These are phyloP conservation scores for Yarrowia sp. DNA, from an alignment of 805 yeast species.

Conservation along the genomic window DNA sequence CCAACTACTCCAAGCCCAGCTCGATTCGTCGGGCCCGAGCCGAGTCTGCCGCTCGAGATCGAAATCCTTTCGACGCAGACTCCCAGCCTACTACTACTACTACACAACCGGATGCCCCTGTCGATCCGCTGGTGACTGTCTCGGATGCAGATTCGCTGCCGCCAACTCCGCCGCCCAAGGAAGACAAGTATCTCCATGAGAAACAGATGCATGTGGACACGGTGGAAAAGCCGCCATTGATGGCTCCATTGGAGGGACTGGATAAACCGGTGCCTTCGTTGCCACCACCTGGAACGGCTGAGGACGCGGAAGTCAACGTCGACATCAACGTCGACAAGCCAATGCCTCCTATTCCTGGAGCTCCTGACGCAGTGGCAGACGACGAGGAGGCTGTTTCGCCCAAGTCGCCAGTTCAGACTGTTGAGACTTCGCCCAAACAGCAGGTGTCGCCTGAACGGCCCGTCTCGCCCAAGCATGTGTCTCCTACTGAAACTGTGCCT, in stretches of 20 bases:
- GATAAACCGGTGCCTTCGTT: not conserved
- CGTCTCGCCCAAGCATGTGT: not conserved
- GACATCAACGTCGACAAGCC: not conserved
- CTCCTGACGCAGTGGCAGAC: no score
- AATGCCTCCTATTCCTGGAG: conserved; percentile 4
- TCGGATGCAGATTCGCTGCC: not conserved
- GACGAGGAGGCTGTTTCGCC: not conserved
- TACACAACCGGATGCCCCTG: no score
- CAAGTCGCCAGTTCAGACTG: not conserved
- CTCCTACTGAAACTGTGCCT: not conserved
- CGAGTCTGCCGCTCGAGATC: not conserved
- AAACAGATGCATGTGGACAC: conserved; percentile 1
- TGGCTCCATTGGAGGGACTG: not conserved
- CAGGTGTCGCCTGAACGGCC: not conserved
- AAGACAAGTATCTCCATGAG: not conserved
- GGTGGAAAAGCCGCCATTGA: not conserved
- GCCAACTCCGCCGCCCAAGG: conserved; percentile 7
- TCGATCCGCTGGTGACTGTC: not conserved
- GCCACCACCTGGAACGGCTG: not conserved
- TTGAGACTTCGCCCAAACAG: not conserved
- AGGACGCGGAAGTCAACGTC: not conserved
- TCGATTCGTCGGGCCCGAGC: conserved; percentile 1
- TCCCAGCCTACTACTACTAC: not conserved
- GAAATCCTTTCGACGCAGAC: not conserved
- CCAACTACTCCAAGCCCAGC: conserved; percentile 14